Evolutionary conservation across 345 rosid genomes (phyloP).

Genomic region (Chamaenerion angustifolium): DNA sequence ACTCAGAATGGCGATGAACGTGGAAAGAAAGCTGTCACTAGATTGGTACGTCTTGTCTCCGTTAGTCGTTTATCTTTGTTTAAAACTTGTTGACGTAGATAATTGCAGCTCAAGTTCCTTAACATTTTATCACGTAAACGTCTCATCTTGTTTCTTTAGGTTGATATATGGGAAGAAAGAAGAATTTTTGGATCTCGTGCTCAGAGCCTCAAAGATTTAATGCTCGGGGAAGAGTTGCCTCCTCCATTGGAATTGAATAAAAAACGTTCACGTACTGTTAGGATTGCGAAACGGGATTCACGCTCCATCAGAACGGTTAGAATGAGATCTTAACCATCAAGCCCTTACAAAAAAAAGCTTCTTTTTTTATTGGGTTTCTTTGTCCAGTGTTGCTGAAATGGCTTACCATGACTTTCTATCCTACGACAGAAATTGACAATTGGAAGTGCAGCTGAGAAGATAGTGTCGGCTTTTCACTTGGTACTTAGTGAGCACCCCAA

Average conservation of each 20-base stretch:
- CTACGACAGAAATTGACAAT: slow-evolving; percentile 50
- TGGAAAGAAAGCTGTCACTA: slow-evolving; percentile 63
- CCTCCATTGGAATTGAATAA: slow-evolving; percentile 63
- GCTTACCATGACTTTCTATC: neutral
- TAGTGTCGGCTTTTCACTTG: slow-evolving; percentile 72
- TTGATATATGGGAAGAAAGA: slow-evolving; percentile 91
- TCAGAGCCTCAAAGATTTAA: slow-evolving; percentile 44
- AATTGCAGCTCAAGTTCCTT: too few species aligned
- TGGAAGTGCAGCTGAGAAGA: slow-evolving; percentile 80
- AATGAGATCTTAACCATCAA: neutral
- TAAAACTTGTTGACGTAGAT: too few species aligned
- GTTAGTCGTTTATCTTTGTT: neutral
- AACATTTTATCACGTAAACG: too few species aligned
- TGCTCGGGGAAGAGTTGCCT: slow-evolving; percentile 67
- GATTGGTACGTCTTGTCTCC: slow-evolving; percentile 33
- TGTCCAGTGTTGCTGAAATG: neutral
- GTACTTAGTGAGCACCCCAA: slow-evolving; percentile 55
- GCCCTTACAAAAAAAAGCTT: neutral
- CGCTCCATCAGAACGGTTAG: slow-evolving; percentile 70
- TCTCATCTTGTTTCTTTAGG: too few species aligned
- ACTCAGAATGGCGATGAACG: slow-evolving; percentile 59
- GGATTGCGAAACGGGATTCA: slow-evolving; percentile 66
- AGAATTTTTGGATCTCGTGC: slow-evolving; percentile 86
- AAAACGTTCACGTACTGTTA: slow-evolving; percentile 69
- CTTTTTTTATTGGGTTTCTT: neutral